Conservation (phyloP, 2,329 filamentous ascomycete species). For the Lasiodiplodia theobromae region DNA sequence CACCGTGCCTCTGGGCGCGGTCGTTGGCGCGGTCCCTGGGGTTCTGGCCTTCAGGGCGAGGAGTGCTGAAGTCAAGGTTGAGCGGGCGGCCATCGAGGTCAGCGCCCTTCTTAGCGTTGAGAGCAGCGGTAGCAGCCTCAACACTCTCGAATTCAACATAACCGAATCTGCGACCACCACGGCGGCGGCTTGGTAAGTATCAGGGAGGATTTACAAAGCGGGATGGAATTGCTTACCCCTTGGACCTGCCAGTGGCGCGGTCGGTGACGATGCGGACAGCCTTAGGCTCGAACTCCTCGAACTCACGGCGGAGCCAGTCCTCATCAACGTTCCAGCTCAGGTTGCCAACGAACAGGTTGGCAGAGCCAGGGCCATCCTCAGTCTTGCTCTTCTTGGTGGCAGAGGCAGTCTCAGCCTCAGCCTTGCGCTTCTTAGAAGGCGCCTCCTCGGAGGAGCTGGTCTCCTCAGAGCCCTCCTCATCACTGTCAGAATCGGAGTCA, state of each 20-base stretch:
- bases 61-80: constrained; percentile 80
- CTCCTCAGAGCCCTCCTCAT: constrained; percentile 40
- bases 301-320: constrained; percentile 79
- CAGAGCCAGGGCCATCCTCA: constrained; percentile 58
- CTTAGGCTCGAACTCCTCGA: constrained; percentile 79
- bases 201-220: constrained; percentile 38
- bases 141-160: constrained; percentile 84
- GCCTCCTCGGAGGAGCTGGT: constrained; percentile 43
- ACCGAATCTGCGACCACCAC: constrained; percentile 66
- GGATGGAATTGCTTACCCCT: constrained; percentile 63
- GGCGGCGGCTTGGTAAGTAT: constrained; percentile 9
- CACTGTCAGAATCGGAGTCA: constrained; percentile 18
- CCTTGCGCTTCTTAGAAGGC: constrained; percentile 72
- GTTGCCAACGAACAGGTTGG: constrained; percentile 88
- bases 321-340: constrained; percentile 92
- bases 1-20: constrained; percentile 75
- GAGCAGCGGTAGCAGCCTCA: constrained; percentile 73
- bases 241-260: constrained; percentile 80
- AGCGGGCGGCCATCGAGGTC: constrained; percentile 77
- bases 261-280: constrained; percentile 82
- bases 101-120: constrained; percentile 75
- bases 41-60: constrained; percentile 58
- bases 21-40: constrained; percentile 55
- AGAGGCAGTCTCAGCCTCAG: constrained; percentile 59
- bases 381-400: constrained; percentile 73